Evolutionary conservation across 2,329 filamentous ascomycete genomes (phyloP).

Genomic region (Fusarium piperis): DNA sequence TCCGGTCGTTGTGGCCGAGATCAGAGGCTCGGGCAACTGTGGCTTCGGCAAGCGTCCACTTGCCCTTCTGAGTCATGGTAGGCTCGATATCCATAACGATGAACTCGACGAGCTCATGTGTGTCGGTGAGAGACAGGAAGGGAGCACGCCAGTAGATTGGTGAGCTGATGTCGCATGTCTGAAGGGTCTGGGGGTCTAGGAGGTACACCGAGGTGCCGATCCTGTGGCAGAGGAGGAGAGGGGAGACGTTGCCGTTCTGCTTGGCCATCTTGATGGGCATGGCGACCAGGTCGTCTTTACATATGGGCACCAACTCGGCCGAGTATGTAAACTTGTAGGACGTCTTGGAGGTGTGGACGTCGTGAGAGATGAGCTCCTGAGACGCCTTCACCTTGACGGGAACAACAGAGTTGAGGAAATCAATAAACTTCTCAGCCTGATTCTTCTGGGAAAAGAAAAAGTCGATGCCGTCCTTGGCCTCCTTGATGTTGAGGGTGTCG

Average conservation of each 20-base stretch:
- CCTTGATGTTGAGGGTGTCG: constrained; percentile 98
- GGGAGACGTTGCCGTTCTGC: constrained; percentile 86
- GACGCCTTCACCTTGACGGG: constrained; percentile 81
- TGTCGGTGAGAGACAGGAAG: constrained; percentile 84
- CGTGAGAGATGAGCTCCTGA: constrained; percentile 90
- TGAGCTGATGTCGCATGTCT: constrained; percentile 85
- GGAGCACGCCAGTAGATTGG: constrained; percentile 91
- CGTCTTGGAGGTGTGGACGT: constrained; percentile 88
- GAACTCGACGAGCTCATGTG: constrained; percentile 88
- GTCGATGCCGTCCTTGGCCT: constrained; percentile 93
- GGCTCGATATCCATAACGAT: constrained; percentile 94
- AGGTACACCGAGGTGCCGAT: constrained; percentile 92
- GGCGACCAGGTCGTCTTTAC: constrained; percentile 96
- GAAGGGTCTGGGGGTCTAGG: constrained; percentile 88
- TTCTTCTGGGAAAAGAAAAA: constrained; percentile 94
- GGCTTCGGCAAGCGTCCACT: constrained; percentile 85
- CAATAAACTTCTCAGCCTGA: constrained; percentile 90
- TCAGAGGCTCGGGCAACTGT: constrained; percentile 90
- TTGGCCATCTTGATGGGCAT: constrained; percentile 90
- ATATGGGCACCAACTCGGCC: constrained; percentile 89
- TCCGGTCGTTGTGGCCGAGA: constrained; percentile 84
- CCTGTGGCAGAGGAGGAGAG: constrained; percentile 84
- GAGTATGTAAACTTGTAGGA: constrained; percentile 97
- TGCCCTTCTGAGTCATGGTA: constrained; percentile 77
- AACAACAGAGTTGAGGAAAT: constrained; percentile 85